Evolutionary conservation across 1,139 yeast genomes (phyloP).

Genomic region (Protomyces pachydermus): DNA sequence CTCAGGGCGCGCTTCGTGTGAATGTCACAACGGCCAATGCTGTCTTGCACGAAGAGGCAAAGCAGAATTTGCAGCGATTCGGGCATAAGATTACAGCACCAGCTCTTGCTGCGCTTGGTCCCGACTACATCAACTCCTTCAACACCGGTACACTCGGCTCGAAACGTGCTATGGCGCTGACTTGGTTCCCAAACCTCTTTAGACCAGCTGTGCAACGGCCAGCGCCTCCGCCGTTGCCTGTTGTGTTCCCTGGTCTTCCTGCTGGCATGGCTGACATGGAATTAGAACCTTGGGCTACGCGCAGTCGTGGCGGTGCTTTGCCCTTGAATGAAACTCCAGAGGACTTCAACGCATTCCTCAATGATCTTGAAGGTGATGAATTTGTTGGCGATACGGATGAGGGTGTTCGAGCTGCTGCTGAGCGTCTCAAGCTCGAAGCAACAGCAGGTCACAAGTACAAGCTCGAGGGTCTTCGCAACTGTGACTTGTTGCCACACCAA

Average conservation of each 20-base stretch:
- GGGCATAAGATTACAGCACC: too few species aligned
- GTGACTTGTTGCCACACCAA: slow-evolving; percentile 51
- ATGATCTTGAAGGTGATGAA: slow-evolving; percentile 7
- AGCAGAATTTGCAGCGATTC: too few species aligned
- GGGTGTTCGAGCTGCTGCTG: slow-evolving; percentile 12
- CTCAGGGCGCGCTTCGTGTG: neutral
- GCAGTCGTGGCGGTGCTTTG: neutral
- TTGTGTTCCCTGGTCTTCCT: too few species aligned
- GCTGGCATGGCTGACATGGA: too few species aligned
- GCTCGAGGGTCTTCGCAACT: neutral
- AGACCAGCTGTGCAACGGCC: too few species aligned
- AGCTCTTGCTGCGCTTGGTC: too few species aligned
- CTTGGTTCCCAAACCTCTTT: too few species aligned
- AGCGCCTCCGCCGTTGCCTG: too few species aligned
- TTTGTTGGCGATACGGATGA: slow-evolving; percentile 1
- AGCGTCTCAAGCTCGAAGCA: neutral
- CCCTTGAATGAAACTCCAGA: neutral
- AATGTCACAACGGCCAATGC: neutral
- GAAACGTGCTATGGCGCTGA: too few species aligned
- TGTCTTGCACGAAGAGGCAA: neutral
- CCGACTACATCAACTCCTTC: too few species aligned
- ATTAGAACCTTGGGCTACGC: too few species aligned
- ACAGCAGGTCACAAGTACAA: neutral
- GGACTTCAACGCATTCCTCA: slow-evolving; percentile 8
- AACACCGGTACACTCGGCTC: too few species aligned